Percentiles rank a stretch among this genome's conserved stretches.
These are phyloP conservation scores for Fusarium buharicum DNA, from an alignment of 2,329 filamentous ascomycete genomes.

Conservation along the genomic window DNA sequence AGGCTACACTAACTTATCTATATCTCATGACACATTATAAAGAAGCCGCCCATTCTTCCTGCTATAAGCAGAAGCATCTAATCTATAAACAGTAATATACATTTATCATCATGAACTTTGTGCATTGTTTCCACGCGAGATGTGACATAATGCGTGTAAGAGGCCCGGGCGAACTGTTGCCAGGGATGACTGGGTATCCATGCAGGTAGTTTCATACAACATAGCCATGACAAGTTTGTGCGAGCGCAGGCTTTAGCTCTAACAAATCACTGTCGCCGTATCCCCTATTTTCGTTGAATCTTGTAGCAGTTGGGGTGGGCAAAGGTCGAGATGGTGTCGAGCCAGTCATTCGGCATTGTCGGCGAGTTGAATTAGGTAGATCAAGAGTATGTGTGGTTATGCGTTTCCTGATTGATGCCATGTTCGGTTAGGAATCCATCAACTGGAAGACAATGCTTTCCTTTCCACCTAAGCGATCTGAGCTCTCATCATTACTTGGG, in stretches of 20 bases:
- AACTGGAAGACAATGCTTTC: background rate
- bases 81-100: constrained; percentile 1
- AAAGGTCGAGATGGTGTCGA: background rate
- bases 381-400: constrained; percentile 4
- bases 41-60: background rate
- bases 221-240: constrained; percentile 15
- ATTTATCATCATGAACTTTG: background rate
- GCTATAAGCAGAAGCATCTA: background rate
- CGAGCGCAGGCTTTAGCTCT: constrained; percentile 4
- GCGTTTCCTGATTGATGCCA: background rate
- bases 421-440: background rate
- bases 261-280: background rate
- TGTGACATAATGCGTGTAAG: background rate
- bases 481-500: constrained; percentile 2
- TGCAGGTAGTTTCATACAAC: background rate
- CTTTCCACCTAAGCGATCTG: background rate
- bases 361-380: constrained; percentile 38
- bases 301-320: background rate
- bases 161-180: background rate
- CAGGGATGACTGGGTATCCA: background rate
- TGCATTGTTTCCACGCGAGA: background rate
- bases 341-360: constrained; percentile 18
- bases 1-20: background rate
- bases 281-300: background rate
- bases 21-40: background rate